Conservation (phyloP, 495 filamentous ascomycete genomes). For the Rostrohypoxylon terebratum region DNA sequence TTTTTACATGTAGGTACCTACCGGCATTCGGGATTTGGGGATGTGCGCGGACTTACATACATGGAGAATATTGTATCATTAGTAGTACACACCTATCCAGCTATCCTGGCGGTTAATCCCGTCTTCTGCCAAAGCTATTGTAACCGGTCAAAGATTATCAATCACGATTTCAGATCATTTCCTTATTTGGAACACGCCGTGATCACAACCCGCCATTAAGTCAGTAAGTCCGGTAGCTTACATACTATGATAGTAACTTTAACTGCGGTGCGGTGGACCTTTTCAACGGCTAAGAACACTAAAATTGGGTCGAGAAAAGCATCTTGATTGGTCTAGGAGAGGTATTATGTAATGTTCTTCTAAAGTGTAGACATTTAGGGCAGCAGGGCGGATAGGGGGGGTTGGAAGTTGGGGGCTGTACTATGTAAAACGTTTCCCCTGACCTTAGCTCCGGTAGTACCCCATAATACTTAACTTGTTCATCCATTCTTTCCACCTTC, state of each 20-base stretch:
- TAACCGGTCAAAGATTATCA: slow-evolving; percentile 1
- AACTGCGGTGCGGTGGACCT: neutral
- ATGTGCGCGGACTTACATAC: neutral
- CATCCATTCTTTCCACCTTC: neutral
- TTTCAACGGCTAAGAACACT: neutral
- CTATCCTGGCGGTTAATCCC: neutral
- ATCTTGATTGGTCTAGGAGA: neutral
- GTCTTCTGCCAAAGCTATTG: neutral
- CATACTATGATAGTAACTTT: too few relatives aligned
- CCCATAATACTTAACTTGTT: too few relatives aligned
- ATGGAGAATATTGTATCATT: neutral
- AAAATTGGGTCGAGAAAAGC: slow-evolving; percentile 3
- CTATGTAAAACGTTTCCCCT: neutral
- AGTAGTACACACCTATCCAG: neutral
- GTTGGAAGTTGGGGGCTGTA: neutral
- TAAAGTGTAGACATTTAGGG: neutral
- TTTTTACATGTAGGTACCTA: slow-evolving; percentile 4
- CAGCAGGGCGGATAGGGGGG: neutral
- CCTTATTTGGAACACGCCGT: neutral
- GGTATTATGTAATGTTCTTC: neutral
- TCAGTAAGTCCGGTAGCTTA: neutral
- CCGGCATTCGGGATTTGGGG: neutral
- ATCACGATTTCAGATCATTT: slow-evolving; percentile 8
- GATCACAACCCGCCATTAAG: neutral
- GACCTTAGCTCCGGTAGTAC: neutral